phyloP scores from a whole-genome alignment of 2,329 filamentous ascomycete genomes.

The Aspergillus quadricinctus region DNA sequence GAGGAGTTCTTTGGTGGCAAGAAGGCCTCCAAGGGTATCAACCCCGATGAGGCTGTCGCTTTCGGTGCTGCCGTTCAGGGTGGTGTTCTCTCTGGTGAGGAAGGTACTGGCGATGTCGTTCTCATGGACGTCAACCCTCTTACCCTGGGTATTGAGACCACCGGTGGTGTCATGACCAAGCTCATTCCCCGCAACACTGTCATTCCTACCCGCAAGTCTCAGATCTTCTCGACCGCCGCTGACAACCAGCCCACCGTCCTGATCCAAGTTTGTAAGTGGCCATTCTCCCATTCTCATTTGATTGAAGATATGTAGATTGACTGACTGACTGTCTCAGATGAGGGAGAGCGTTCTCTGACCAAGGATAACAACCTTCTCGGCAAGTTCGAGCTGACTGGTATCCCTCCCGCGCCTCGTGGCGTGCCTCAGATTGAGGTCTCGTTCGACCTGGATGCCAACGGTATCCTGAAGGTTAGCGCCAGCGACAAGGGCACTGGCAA shows the following conservation, averaged over 20 bases:
- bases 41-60: constrained; percentile 98
- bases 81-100: constrained; percentile 88
- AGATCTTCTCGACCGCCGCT: constrained; percentile 95
- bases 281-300: not conserved
- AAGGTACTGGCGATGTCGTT: constrained; percentile 72
- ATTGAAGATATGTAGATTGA: not conserved
- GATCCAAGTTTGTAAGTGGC: constrained; percentile 75
- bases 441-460: constrained; percentile 97
- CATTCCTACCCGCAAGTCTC: constrained; percentile 93
- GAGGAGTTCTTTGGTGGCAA: constrained; percentile 95
- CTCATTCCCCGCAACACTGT: constrained; percentile 91
- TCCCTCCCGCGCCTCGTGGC: constrained; percentile 89
- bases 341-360: constrained; percentile 89
- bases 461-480: constrained; percentile 94
- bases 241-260: constrained; percentile 95
- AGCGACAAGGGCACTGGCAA: constrained; percentile 98
- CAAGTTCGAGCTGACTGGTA: constrained; percentile 96
- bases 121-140: constrained; percentile 98
- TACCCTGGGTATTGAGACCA: constrained; percentile 95
- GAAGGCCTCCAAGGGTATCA: constrained; percentile 98
- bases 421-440: constrained; percentile 98
- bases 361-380: constrained; percentile 97
- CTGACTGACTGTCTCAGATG: constrained; percentile 42
- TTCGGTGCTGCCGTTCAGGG: constrained; percentile 97
- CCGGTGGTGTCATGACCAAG: constrained; percentile 96